Evolutionary conservation across 106 monocot species (phyloP), one percentile per base, ranked within the genome.

Genomic region (Allium sativum): DNA sequence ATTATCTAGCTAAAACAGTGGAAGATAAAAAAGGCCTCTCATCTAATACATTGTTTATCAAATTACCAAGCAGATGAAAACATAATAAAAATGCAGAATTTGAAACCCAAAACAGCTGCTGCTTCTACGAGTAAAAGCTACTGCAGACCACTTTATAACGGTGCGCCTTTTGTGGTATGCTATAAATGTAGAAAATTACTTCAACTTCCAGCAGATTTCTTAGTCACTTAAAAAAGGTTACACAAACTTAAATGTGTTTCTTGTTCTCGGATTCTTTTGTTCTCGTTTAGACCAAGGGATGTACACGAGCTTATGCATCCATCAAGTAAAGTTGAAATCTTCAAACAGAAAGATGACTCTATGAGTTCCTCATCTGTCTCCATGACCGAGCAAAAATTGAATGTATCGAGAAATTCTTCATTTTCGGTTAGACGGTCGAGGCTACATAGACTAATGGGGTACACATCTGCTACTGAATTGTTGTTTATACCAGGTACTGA

Each of bases 131-230:
- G 53, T 8, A 72, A 64, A 58, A 70, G 65, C 12, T 82, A 82
- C 40, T 89, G 78, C 66, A 67, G 82, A 18, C 85, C 93, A 0
- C 65, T 89, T 11, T 62, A 73, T 10, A 68, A 79, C 3, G 94
- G 89, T 21, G 76, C 94, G 1, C 89, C 86, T 2, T 90, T 94
- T 45, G 78, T 94, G 17, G 62, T 84, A 21, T 94, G 94, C 70
- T 72, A 73, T 50, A 61, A 75, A 54, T 94, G 94, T 70, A 62
- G 69, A 12, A 14, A 56, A 22, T 31, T 90, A 61, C 78, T 94
- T 62, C 78, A 81, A 55, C 72, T 95, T 9, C 94, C 94, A 0
- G 72, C 55, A 1, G 78, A 90, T 63, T 81, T 95, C 59, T 58
- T 74, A 4, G 42, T 83, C 8, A 67, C 78, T 6, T 64, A 63